These are phyloP conservation scores for Trichoderma brevicompactum DNA, from an alignment of 2,329 filamentous ascomycete genomes.

Conservation along the genomic window DNA sequence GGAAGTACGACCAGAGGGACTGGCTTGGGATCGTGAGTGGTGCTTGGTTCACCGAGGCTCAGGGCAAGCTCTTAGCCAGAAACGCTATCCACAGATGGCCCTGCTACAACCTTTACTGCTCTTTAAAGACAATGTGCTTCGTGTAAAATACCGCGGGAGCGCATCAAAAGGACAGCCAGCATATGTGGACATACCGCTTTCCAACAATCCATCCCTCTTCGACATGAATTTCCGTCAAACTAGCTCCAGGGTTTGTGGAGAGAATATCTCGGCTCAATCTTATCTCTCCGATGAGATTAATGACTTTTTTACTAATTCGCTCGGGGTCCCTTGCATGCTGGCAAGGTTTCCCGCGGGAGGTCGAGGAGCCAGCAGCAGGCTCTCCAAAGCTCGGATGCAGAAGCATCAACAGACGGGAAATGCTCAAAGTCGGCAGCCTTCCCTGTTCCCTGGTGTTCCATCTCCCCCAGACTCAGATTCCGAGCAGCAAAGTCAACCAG, in stretches of 20 bases:
- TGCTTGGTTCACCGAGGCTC: constrained; percentile 88
- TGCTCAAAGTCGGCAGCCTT: constrained; percentile 48
- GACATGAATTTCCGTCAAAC: constrained; percentile 46
- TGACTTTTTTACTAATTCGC: constrained; percentile 73
- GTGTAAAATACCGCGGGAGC: constrained; percentile 57
- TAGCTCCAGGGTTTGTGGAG: constrained; percentile 79
- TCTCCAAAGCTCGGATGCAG: constrained; percentile 72
- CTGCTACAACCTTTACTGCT: constrained; percentile 78
- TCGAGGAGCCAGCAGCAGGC: constrained; percentile 62
- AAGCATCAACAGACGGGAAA: constrained; percentile 52
- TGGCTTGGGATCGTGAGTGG: constrained; percentile 97
- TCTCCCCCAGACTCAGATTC: constrained; percentile 63
- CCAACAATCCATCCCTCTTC: constrained; percentile 66
- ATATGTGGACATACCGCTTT: constrained; percentile 65
- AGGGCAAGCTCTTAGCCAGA: constrained; percentile 83
- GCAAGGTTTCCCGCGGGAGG: constrained; percentile 79
- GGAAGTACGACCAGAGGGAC: constrained; percentile 79
- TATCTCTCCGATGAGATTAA: constrained; percentile 71
- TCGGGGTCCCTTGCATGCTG: constrained; percentile 80
- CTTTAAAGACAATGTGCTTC: constrained; percentile 66
- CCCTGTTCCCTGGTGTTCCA: constrained; percentile 58
- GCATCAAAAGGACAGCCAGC: constrained; percentile 34
- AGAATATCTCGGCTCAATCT: constrained; percentile 69
- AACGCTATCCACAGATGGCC: constrained; percentile 85
- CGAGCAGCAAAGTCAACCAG: constrained; percentile 42